Percentiles rank a stretch among this genome's conserved stretches.
phyloP scores from a whole-genome alignment of 345 rosid species.

The Murraya paniculata region DNA sequence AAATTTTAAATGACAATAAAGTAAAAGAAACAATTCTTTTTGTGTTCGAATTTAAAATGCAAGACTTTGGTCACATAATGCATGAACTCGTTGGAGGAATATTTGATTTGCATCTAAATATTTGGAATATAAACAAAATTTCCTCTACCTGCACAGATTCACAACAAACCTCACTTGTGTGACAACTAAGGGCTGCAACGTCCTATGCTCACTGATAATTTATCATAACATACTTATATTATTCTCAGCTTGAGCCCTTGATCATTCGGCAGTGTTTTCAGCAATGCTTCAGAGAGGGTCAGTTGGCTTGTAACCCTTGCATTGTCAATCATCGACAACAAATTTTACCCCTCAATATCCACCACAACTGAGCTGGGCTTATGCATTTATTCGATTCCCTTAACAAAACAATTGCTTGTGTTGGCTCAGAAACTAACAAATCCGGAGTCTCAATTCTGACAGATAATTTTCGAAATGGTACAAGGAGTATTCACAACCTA shows the following conservation, averaged over 20 bases:
- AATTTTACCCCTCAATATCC: not conserved
- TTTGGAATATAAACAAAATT: not conserved
- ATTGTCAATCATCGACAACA: not conserved
- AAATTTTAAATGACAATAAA: not conserved
- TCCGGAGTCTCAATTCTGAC: not conserved
- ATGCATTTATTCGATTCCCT: not conserved
- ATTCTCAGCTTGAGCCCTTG: too few relatives aligned
- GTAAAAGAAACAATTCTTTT: not conserved
- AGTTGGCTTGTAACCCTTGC: not conserved
- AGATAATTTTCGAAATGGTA: constrained; percentile 2
- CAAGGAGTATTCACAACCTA: constrained; percentile 7
- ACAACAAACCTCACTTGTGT: not conserved
- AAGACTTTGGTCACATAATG: too few relatives aligned
- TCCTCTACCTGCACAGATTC: not conserved
- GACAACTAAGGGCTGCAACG: not conserved
- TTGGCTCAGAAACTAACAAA: constrained; percentile 1
- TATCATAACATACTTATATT: too few relatives aligned
- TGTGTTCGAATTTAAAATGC: too few relatives aligned
- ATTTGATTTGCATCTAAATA: too few relatives aligned
- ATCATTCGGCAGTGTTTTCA: too few relatives aligned
- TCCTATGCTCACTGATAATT: too few relatives aligned
- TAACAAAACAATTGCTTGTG: not conserved
- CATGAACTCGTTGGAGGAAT: too few relatives aligned
- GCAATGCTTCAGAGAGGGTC: not conserved
- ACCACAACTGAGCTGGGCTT: not conserved